Conservation (phyloP, 2,329 filamentous ascomycete species). For the Fusarium algeriense region DNA sequence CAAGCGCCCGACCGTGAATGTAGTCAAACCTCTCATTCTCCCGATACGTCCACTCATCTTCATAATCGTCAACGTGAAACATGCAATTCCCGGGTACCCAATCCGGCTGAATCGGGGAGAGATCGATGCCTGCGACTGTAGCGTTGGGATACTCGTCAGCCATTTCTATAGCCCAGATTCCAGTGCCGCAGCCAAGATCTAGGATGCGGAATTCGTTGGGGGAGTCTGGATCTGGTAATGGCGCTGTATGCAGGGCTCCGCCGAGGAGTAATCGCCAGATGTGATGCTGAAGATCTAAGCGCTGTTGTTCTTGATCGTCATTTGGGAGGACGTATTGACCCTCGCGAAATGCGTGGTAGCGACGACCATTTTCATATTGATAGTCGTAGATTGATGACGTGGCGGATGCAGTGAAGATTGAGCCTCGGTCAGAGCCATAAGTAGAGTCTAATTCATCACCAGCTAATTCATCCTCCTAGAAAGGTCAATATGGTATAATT, state of each 20-base stretch:
- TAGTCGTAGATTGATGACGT: conserved; percentile 60
- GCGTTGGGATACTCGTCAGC: conserved; percentile 59
- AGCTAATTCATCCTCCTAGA: conserved; percentile 34
- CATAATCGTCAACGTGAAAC: conserved; percentile 75
- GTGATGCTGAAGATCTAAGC: conserved; percentile 55
- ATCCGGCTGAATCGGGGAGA: conserved; percentile 68
- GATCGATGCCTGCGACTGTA: conserved; percentile 62
- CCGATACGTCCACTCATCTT: conserved; percentile 57
- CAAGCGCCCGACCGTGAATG: conserved; percentile 54
- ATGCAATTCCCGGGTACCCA: conserved; percentile 71
- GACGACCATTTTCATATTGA: conserved; percentile 50
- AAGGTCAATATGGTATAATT: background rate
- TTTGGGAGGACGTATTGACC: conserved; percentile 49
- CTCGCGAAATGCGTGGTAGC: conserved; percentile 52
- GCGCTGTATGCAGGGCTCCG: conserved; percentile 43
- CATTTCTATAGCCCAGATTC: conserved; percentile 71
- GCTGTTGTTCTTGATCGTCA: conserved; percentile 53
- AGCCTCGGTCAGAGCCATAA: conserved; percentile 51
- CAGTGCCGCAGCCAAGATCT: conserved; percentile 71
- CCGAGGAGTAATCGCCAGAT: conserved; percentile 47
- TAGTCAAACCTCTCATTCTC: conserved; percentile 52
- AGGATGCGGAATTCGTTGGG: conserved; percentile 57
- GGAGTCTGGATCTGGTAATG: conserved; percentile 42
- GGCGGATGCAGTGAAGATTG: conserved; percentile 51
- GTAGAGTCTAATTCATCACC: conserved; percentile 51